Evolutionary conservation across 202 grass and related monocot species (phyloP).

Genomic region (Eragrostis tef): DNA sequence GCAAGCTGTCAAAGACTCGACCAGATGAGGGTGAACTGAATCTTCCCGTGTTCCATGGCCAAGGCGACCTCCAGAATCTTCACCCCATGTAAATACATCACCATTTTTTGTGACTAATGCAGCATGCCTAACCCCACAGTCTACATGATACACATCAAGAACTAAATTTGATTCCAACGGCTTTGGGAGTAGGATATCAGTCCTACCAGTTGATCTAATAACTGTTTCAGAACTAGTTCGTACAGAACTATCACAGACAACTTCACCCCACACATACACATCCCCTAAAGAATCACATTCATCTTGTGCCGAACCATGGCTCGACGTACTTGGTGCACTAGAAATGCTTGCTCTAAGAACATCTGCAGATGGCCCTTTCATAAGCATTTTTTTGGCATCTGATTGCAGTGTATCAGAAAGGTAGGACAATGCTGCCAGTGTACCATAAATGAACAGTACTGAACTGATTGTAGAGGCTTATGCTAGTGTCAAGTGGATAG

Average conservation of each 20-base stretch:
- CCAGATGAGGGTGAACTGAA: conserved; percentile 62
- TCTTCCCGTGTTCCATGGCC: conserved; percentile 71
- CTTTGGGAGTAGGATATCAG: conserved; percentile 78
- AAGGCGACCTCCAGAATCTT: conserved; percentile 85
- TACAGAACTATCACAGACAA: conserved; percentile 56
- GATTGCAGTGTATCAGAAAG: conserved; percentile 13
- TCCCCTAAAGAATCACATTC: conserved; percentile 84
- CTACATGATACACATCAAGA: conserved; percentile 88
- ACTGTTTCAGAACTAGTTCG: conserved; percentile 54
- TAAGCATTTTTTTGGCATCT: conserved; percentile 65
- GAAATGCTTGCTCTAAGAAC: conserved; percentile 89
- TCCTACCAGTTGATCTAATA: conserved; percentile 55
- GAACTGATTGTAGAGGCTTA: neutral
- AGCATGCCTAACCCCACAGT: conserved; percentile 87
- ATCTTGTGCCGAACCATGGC: conserved; percentile 88
- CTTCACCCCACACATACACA: conserved; percentile 83
- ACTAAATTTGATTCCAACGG: conserved; percentile 81
- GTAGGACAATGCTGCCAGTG: neutral
- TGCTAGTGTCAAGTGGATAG: conserved; percentile 8
- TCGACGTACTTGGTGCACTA: conserved; percentile 89
- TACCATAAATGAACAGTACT: neutral
- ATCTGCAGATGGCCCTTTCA: conserved; percentile 72
- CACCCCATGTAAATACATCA: conserved; percentile 95
- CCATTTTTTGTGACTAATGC: conserved; percentile 80
- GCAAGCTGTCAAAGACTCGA: conserved; percentile 72